Conservation (phyloP, 345 rosid genomes). For the Eucalyptus pumila region DNA sequence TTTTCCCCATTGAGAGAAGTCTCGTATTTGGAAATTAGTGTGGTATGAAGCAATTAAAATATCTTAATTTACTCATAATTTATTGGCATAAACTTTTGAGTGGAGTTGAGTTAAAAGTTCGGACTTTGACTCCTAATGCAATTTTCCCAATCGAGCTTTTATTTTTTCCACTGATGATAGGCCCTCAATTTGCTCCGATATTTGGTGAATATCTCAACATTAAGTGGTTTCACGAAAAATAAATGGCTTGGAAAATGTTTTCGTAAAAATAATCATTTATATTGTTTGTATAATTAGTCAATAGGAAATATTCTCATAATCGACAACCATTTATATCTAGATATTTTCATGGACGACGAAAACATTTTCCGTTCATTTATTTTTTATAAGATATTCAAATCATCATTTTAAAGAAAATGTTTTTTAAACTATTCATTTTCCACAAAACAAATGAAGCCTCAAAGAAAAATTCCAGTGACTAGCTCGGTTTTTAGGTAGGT, state of each 20-base stretch:
- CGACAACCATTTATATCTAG: background rate
- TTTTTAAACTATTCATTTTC: background rate
- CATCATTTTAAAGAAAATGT: background rate
- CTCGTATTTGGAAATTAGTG: fast-evolving
- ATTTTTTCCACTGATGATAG: fast-evolving
- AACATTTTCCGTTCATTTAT: background rate
- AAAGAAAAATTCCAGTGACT: fast-evolving
- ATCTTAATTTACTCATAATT: background rate
- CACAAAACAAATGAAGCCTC: fast-evolving
- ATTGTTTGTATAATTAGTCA: background rate
- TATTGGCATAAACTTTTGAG: background rate
- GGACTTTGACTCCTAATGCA: background rate
- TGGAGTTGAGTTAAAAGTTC: fast-evolving
- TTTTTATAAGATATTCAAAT: too few species aligned
- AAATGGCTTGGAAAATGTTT: background rate
- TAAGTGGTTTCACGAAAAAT: background rate
- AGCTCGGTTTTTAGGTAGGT: background rate
- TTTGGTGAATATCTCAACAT: background rate
- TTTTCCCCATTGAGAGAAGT: background rate
- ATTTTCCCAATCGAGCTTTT: background rate
- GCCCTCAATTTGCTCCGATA: fast-evolving
- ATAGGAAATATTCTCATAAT: background rate
- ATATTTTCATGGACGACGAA: background rate
- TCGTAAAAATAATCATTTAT: background rate
- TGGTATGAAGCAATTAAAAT: fast-evolving